Evolutionary conservation across 1,284 basidiomycete genomes (phyloP).

Genomic region (Marasmius sp.): DNA sequence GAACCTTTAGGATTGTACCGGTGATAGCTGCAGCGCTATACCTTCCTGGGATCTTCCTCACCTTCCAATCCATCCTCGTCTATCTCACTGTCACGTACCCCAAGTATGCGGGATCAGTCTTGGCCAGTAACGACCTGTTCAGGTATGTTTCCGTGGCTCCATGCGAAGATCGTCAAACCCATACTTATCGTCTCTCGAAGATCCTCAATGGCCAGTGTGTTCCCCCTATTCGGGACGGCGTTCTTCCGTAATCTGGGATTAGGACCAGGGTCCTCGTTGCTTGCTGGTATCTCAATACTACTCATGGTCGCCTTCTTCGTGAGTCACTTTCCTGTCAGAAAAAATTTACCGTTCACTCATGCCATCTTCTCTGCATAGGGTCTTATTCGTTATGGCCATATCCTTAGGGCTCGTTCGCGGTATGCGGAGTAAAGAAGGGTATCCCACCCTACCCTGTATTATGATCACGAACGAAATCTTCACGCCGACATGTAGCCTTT

Average conservation of each 20-base stretch:
- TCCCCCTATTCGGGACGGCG: slow-evolving; percentile 33
- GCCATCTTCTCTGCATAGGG: no score
- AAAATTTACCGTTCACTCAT: no score
- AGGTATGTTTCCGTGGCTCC: not conserved
- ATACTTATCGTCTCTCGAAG: slow-evolving; percentile 28
- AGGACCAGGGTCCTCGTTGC: slow-evolving; percentile 30
- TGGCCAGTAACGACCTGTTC: slow-evolving; percentile 30
- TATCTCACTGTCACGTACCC: slow-evolving; percentile 35
- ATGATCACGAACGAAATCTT: no score
- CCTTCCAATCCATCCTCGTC: slow-evolving; percentile 32
- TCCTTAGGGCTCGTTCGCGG: no score
- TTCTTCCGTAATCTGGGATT: slow-evolving; percentile 33
- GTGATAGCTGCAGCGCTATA: slow-evolving; percentile 24
- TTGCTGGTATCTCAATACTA: slow-evolving; percentile 29
- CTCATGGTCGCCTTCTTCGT: slow-evolving; percentile 25
- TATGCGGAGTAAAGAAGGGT: no score
- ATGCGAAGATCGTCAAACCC: no score
- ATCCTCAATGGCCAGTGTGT: slow-evolving; percentile 32
- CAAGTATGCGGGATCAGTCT: slow-evolving; percentile 33
- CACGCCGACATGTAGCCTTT: no score
- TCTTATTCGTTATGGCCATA: no score
- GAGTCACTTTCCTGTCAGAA: not conserved
- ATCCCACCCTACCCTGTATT: no score
- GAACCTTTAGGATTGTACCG: slow-evolving; percentile 16
- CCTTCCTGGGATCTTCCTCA: slow-evolving; percentile 28